Evolutionary conservation across 768 basidiomycete genomes (phyloP), one percentile per base, ranked within the genome.

Genomic region (Candolleomyces eurysporus): DNA sequence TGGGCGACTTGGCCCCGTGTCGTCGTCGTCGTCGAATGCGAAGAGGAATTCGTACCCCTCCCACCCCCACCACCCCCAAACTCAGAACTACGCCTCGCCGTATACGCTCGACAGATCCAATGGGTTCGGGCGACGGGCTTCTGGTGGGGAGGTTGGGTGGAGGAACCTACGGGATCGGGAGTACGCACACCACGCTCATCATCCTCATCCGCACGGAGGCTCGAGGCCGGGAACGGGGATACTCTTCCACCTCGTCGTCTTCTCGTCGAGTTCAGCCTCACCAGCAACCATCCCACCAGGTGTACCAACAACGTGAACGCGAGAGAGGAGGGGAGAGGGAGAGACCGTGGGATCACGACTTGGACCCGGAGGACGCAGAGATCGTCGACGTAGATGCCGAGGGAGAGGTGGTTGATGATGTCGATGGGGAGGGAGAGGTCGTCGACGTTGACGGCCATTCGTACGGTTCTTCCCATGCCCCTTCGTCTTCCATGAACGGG

Each of bases 341-440:
- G 16, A 59, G 48, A 17, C 11, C 5, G 62, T 21, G 17, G 42
- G 17, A 14, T 48, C 40, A 11, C 16, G 10, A 53, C 26, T 16
- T 61, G 65, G 39, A 64, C 17, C 52, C 42, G 64, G 57, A 61
- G 55, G 46, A 26, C 2, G 6, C 0, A 13, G 56, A 58, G 21
- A n/a, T 32, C 9, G 59, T 59, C 22, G 66, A 71, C 40, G 59
- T 43, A 31, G 76, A 76, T 53, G 75, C 68, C 0, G 76, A 77
- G 5, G 75, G 65, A 4, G 76, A 76, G 14, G 61, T 59, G 16
- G 74, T 73, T 22, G 65, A 48, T 31, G 71, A 68, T 11, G 63
- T 63, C n/a, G 73, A 73, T 45, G 63, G 62, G 32, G 76, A 76
- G 22, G 67, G 56, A 7, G 67, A 71, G 40, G 42, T 61, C 46